phyloP scores from a whole-genome alignment of 805 yeast species.

The Brettanomyces custersianus region DNA sequence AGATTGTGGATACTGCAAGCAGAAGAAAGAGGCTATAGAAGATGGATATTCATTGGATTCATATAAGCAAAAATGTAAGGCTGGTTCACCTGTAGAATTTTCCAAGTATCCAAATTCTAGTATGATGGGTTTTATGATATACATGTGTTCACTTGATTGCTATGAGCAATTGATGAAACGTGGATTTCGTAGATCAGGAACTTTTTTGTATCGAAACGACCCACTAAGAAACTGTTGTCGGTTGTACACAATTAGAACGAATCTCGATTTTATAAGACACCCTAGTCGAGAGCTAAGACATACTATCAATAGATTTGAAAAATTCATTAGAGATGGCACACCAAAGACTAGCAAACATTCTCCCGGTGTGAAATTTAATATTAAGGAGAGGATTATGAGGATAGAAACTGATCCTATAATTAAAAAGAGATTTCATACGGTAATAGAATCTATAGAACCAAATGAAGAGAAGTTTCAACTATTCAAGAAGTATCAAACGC shows the following conservation, averaged over 20 bases:
- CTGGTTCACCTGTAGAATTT: slow-evolving; percentile 4
- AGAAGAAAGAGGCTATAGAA: slow-evolving; percentile 24
- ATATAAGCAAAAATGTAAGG: neutral
- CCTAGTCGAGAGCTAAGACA: slow-evolving; percentile 61
- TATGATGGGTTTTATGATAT: slow-evolving; percentile 17
- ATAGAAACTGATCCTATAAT: slow-evolving; percentile 11
- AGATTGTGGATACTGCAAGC: slow-evolving; percentile 70
- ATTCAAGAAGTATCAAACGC: slow-evolving; percentile 60
- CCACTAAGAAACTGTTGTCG: slow-evolving; percentile 68
- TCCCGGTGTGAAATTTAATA: slow-evolving; percentile 9
- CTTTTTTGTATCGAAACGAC: slow-evolving; percentile 50
- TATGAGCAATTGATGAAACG: slow-evolving; percentile 61
- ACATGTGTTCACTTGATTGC: slow-evolving; percentile 28
- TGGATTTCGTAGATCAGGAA: slow-evolving; percentile 78
- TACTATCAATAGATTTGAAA: slow-evolving; percentile 51
- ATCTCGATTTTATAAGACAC: slow-evolving; percentile 18
- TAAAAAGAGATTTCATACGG: slow-evolving; percentile 28
- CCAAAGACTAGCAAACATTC: neutral
- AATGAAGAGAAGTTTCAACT: slow-evolving; percentile 53
- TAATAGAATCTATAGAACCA: slow-evolving; percentile 42
- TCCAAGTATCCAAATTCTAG: slow-evolving; percentile 17
- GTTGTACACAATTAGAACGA: slow-evolving; percentile 67
- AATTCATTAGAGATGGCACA: slow-evolving; percentile 22
- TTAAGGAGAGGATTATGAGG: slow-evolving; percentile 8
- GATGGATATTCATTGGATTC: slow-evolving; percentile 28